A percentile compares a stretch with the other conserved stretches of the same genome.
These are phyloP conservation scores for Ambrosia hybrid DNA, from an alignment of 140 eudicot genomes.

Conservation along the genomic window DNA sequence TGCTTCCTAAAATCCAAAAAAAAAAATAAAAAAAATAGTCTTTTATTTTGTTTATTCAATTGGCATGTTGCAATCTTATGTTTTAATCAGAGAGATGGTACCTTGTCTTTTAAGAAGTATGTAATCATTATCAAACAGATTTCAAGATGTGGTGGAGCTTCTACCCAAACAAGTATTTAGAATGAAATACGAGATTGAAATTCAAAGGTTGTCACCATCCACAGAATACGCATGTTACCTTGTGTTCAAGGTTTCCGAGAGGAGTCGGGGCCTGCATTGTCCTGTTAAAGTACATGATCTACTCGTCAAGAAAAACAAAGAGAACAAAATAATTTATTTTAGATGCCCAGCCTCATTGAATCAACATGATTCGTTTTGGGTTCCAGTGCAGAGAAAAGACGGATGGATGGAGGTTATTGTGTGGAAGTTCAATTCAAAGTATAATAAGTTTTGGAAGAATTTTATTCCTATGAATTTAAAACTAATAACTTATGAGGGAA, in stretches of 20 bases:
- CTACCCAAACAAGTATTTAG: conserved; percentile 11
- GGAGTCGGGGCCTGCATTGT: not conserved
- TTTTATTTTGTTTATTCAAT: not conserved
- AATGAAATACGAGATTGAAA: conserved; percentile 2
- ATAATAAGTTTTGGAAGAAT: not conserved
- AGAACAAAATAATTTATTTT: not conserved
- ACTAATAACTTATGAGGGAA: conserved; percentile 9
- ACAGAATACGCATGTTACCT: conserved; percentile 8
- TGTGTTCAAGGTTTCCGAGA: not conserved
- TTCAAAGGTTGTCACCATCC: conserved; percentile 6
- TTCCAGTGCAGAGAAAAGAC: not conserved
- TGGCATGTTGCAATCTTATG: not conserved
- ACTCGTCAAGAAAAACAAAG: not conserved
- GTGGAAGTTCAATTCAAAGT: not conserved
- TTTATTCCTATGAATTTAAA: not conserved
- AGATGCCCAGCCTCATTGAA: not conserved
- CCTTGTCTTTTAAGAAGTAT: not conserved
- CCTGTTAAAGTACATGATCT: conserved; percentile 11
- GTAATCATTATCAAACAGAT: not conserved
- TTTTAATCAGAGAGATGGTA: not conserved
- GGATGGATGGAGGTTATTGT: conserved; percentile 4
- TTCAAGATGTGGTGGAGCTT: conserved; percentile 10
- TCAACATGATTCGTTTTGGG: not conserved
- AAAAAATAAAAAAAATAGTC: too few relatives aligned
- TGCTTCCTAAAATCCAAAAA: too few relatives aligned